phyloP scores from a whole-genome alignment of 495 filamentous ascomycete genomes.

The Penicillium atrosanguineum region DNA sequence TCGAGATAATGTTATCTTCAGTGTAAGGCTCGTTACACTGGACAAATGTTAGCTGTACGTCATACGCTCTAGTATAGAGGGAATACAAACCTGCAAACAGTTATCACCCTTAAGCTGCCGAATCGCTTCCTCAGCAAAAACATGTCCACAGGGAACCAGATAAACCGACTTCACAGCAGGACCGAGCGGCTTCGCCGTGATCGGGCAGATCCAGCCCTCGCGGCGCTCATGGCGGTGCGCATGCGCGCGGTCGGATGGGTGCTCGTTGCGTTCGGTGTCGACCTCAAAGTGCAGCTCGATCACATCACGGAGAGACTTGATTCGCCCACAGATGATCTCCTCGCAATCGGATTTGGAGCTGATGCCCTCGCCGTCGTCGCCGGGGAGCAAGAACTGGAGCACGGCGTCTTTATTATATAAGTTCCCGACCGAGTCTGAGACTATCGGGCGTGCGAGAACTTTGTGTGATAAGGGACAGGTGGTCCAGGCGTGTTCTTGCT shows the following conservation, averaged over 20 bases:
- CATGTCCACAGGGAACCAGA: conserved; percentile 93
- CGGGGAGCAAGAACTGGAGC: conserved; percentile 72
- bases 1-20: conserved; percentile 74
- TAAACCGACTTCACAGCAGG: conserved; percentile 79
- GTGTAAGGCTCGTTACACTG: conserved; percentile 73
- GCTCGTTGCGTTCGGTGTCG: conserved; percentile 38
- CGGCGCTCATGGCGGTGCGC: conserved; percentile 39
- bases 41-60: background rate
- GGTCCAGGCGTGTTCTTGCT: conserved; percentile 79
- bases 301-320: conserved; percentile 82
- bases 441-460: conserved; percentile 67
- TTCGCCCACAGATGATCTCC: conserved; percentile 63
- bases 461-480: conserved; percentile 82
- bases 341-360: conserved; percentile 59
- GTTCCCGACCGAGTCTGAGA: conserved; percentile 80
- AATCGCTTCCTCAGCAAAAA: conserved; percentile 80
- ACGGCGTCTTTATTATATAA: conserved; percentile 96
- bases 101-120: conserved; percentile 67
- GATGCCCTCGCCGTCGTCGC: conserved; percentile 52
- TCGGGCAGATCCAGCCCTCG: conserved; percentile 76
- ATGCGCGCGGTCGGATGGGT: conserved; percentile 24
- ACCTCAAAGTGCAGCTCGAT: conserved; percentile 82
- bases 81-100: conserved; percentile 55
- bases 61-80: background rate
- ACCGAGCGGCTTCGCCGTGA: conserved; percentile 84